These are phyloP conservation scores for Flaveria trinervia DNA, from an alignment of 129 eudicot species.

Conservation along the genomic window DNA sequence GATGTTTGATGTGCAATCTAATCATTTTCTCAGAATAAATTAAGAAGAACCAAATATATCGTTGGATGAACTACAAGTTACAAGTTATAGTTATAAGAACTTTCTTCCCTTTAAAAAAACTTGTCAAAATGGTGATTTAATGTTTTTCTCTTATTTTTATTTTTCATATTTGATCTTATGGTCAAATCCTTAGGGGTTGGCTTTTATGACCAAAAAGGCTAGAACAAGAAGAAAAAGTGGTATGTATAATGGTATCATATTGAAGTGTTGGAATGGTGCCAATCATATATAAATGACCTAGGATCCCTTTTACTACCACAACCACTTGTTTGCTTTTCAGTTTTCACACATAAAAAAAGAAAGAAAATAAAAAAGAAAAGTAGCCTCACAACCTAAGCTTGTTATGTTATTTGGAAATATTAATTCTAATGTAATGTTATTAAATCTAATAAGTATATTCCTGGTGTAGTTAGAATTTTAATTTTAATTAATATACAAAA, in stretches of 20 bases:
- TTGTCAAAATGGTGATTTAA: background rate
- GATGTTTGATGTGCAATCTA: no score
- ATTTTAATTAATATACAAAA: background rate
- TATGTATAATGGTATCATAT: conserved; percentile 23
- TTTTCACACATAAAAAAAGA: conserved; percentile 27
- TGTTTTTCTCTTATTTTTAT: background rate
- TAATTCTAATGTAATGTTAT: background rate
- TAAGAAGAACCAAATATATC: no score
- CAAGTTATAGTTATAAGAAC: no score
- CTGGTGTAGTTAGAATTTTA: conserved; percentile 9
- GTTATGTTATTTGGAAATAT: background rate
- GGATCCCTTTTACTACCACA: conserved; percentile 40
- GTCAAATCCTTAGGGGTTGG: conserved; percentile 37
- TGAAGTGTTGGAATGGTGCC: conserved; percentile 36
- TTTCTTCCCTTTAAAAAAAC: background rate
- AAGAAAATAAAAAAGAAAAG: conserved; percentile 14
- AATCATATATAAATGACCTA: conserved; percentile 37
- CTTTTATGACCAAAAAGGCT: conserved; percentile 39
- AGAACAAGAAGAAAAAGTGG: conserved; percentile 24
- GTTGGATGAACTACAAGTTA: no score
- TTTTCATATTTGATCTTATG: conserved; percentile 23
- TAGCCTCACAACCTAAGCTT: conserved; percentile 5
- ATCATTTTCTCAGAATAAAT: no score
- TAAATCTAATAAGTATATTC: background rate
- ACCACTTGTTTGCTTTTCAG: conserved; percentile 36